A percentile compares a stretch with the other conserved stretches of the same genome.
Evolutionary conservation across 306 rosid species (phyloP).

Genomic region (Castanea crenata): DNA sequence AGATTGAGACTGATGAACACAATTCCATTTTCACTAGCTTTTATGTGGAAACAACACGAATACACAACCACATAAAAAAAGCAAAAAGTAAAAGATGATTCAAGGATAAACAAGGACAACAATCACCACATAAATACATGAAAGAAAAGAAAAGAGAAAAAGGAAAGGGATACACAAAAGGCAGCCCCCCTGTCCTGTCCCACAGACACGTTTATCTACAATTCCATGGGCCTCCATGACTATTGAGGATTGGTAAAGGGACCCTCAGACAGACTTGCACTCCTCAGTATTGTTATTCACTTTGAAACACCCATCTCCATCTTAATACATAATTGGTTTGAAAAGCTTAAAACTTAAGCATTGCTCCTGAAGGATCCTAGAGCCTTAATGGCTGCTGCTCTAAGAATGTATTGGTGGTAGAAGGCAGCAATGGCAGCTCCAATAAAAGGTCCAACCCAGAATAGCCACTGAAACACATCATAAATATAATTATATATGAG

Average conservation of each 20-base stretch:
- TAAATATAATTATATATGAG: neutral
- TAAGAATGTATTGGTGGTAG: conserved; percentile 74
- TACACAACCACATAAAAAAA: conserved; percentile 18
- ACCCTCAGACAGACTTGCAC: conserved; percentile 36
- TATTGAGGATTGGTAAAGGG: conserved; percentile 16
- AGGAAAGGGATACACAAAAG: conserved; percentile 36
- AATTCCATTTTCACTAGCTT: conserved; percentile 1
- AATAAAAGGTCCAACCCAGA: conserved; percentile 90
- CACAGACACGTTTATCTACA: conserved; percentile 57
- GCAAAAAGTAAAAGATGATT: conserved; percentile 8
- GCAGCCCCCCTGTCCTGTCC: conserved; percentile 36
- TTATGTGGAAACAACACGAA: conserved; percentile 17
- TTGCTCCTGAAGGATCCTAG: conserved; percentile 96
- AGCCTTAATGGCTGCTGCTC: conserved; percentile 88
- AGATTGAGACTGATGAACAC: conserved; percentile 19
- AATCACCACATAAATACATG: conserved; percentile 32
- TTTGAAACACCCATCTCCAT: conserved; percentile 19
- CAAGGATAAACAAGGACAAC: conserved; percentile 27
- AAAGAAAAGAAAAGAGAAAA: neutral
- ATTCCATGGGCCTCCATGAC: conserved; percentile 32
- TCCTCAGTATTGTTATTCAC: conserved; percentile 37
- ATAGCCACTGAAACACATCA: conserved; percentile 65
- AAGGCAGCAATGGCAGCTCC: conserved; percentile 89
- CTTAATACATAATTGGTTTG: neutral
- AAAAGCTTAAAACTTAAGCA: conserved; percentile 43